Conservation (phyloP, 2,329 filamentous ascomycete species). For the Penicillium rolfsii region DNA sequence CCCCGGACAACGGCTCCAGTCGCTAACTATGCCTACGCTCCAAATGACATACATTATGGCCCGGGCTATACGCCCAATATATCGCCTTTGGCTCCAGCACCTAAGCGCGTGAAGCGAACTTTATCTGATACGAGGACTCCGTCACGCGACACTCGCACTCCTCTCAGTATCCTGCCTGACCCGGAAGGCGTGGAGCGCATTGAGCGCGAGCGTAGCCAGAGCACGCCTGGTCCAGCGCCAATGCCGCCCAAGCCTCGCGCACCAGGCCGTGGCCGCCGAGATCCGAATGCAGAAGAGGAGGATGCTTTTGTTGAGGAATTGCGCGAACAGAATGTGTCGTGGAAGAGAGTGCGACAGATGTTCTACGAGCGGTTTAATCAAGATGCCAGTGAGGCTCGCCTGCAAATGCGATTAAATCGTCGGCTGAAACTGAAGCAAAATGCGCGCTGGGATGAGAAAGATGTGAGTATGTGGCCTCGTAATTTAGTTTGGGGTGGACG, state of each 20-base stretch:
- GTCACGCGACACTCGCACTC: slow-evolving; percentile 30
- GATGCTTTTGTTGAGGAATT: slow-evolving; percentile 44
- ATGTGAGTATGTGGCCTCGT: slow-evolving; percentile 48
- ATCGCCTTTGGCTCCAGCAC: slow-evolving; percentile 31
- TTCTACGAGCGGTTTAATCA: slow-evolving; percentile 44
- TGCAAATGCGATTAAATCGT: slow-evolving; percentile 49
- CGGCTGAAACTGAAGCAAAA: slow-evolving; percentile 38
- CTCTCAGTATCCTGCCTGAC: slow-evolving; percentile 44
- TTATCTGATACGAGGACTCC: slow-evolving; percentile 6
- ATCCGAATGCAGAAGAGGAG: slow-evolving; percentile 45
- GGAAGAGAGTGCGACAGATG: slow-evolving; percentile 44
- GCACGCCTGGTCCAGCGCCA: slow-evolving; percentile 30
- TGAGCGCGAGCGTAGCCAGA: slow-evolving; percentile 41
- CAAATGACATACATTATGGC: slow-evolving; percentile 27
- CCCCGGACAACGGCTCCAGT: slow-evolving; percentile 31
- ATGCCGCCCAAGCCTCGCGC: slow-evolving; percentile 35
- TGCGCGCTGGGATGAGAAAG: slow-evolving; percentile 45
- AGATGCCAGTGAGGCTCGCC: slow-evolving; percentile 43
- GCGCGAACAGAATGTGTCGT: slow-evolving; percentile 42
- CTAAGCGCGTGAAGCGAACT: slow-evolving; percentile 32
- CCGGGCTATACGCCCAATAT: slow-evolving; percentile 24
- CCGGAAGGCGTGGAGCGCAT: slow-evolving; percentile 45
- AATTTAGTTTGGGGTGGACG: background rate
- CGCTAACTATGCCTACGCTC: slow-evolving; percentile 32
- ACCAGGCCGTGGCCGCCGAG: slow-evolving; percentile 39